Percentiles rank a stretch among this genome's conserved stretches.
Evolutionary conservation across 371 early-diverging fungal species (phyloP).

Genomic region (Cokeromyces recurvatus): DNA sequence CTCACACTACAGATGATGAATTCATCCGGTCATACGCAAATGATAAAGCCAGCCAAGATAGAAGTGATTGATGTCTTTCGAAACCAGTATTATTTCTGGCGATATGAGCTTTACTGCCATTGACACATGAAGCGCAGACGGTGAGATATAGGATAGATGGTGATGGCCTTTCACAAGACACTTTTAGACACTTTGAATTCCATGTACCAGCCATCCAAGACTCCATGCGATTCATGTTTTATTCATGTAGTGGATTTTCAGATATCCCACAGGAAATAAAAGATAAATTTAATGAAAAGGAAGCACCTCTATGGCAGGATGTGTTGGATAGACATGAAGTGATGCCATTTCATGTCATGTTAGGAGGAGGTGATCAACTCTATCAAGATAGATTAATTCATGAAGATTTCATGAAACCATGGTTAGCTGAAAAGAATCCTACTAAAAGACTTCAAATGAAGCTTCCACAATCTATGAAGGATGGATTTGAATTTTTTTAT

Average conservation of each 20-base stretch:
- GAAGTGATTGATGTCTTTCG: constrained; percentile 27
- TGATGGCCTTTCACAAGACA: no score
- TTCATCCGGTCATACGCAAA: no score
- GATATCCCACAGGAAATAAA: constrained; percentile 44
- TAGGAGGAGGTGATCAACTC: constrained; percentile 87
- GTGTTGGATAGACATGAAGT: constrained; percentile 62
- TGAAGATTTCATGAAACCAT: constrained; percentile 42
- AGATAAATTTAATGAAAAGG: constrained; percentile 40
- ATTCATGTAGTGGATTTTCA: constrained; percentile 71
- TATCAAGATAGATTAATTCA: constrained; percentile 49
- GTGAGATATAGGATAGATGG: constrained; percentile 23
- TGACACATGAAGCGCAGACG: constrained; percentile 18
- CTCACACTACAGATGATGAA: constrained; percentile 2
- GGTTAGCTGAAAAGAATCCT: constrained; percentile 38
- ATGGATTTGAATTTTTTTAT: constrained; percentile 62
- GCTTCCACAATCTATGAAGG: constrained; percentile 51
- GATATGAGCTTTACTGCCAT: constrained; percentile 29
- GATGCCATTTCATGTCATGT: constrained; percentile 71
- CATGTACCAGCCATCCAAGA: constrained; percentile 35
- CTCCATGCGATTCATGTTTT: constrained; percentile 55
- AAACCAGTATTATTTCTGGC: constrained; percentile 31
- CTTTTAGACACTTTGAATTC: constrained; percentile 22
- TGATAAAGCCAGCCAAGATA: constrained; percentile 4
- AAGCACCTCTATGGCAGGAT: constrained; percentile 75
- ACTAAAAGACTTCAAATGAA: constrained; percentile 30